Conservation (phyloP, 352 stramenopile genomes). For the Globisporangium echinulatum region DNA sequence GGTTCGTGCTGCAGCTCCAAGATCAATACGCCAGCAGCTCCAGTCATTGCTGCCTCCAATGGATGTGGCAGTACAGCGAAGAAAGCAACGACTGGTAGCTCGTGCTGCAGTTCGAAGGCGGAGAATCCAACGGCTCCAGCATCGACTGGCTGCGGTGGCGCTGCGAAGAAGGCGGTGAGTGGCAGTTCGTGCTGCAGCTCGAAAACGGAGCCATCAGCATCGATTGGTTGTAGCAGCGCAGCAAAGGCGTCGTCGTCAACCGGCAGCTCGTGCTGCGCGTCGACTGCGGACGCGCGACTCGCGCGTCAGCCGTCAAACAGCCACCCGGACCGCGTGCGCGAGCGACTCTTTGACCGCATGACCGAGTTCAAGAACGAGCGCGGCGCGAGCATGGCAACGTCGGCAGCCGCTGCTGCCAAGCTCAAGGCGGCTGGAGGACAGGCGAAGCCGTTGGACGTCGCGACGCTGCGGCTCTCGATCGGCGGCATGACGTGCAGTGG, state of each 20-base stretch:
- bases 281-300: conserved; percentile 1
- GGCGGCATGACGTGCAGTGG: conserved; percentile 84
- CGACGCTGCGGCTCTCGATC: conserved; percentile 48
- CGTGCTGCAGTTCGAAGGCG: too few relatives aligned
- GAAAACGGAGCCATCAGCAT: neutral
- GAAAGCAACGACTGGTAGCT: too few relatives aligned
- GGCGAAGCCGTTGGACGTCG: neutral
- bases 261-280: neutral
- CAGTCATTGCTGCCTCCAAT: neutral
- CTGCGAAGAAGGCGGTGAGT: neutral
- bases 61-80: neutral
- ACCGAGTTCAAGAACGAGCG: conserved; percentile 27
- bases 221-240: neutral
- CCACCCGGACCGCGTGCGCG: conserved; percentile 10
- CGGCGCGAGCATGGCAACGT: conserved; percentile 12
- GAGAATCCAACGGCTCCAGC: neutral
- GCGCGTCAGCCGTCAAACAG: conserved; percentile 5
- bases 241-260: neutral
- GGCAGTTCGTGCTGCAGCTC: neutral
- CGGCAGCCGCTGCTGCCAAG: neutral
- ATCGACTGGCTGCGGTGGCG: neutral
- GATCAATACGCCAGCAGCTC: neutral
- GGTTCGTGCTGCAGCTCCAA: conserved; percentile 2
- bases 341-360: conserved; percentile 34
- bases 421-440: neutral